Evolutionary conservation across 371 early-diverging fungal genomes (phyloP).

Genomic region (Mucor mucedo): DNA sequence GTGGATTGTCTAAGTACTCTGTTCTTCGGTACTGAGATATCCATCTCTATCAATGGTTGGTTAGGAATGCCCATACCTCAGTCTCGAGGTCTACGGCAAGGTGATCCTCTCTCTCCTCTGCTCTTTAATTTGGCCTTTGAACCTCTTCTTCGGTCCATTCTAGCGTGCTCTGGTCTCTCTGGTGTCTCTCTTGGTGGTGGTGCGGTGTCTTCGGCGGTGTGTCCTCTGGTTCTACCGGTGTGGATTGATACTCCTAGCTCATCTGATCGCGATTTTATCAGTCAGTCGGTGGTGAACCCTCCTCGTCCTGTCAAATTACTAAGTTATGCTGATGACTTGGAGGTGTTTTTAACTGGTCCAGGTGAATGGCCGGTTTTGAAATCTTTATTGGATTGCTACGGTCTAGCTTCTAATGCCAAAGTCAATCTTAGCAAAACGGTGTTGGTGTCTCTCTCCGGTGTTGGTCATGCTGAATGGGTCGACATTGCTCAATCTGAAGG

Average conservation of each 20-base stretch:
- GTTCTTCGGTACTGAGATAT: slow-evolving; percentile 11
- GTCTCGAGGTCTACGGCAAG: slow-evolving; percentile 15
- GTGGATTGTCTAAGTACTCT: not conserved
- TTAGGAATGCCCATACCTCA: not conserved
- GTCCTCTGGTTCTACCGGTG: slow-evolving; percentile 4
- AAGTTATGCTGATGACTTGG: slow-evolving; percentile 28
- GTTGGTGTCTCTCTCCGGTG: slow-evolving; percentile 17
- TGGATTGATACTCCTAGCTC: slow-evolving; percentile 17
- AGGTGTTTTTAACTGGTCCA: slow-evolving; percentile 19
- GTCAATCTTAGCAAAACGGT: slow-evolving; percentile 16
- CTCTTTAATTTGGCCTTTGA: slow-evolving; percentile 24
- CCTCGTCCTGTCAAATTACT: slow-evolving; percentile 16
- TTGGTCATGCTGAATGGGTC: not conserved
- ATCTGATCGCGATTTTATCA: no score
- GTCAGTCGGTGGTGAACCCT: slow-evolving; percentile 19
- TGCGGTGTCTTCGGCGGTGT: no score
- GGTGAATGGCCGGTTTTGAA: slow-evolving; percentile 5
- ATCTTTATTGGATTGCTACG: not conserved
- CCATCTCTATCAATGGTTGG: slow-evolving; percentile 21
- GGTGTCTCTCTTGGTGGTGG: not conserved
- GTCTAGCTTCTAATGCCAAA: slow-evolving; percentile 21
- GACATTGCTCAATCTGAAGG: not conserved
- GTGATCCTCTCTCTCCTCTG: slow-evolving; percentile 23
- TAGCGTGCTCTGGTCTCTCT: not conserved
- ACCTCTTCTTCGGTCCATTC: not conserved